A percentile compares a stretch with the other conserved stretches of the same genome.
These are phyloP conservation scores for Leishmania tarentolae DNA, from an alignment of 208 protist genomes.

Conservation along the genomic window DNA sequence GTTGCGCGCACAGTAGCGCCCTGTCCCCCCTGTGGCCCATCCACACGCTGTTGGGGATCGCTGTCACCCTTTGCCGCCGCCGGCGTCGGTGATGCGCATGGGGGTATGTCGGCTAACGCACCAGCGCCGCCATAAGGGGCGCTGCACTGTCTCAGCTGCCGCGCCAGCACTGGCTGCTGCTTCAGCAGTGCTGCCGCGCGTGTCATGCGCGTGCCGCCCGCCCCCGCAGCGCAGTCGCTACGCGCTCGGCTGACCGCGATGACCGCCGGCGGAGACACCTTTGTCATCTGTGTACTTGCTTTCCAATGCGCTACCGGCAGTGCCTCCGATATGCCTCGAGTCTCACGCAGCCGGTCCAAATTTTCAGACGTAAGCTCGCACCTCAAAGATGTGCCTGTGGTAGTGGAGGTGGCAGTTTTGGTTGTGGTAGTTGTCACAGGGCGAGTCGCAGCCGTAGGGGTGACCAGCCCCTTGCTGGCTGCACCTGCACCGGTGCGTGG, in stretches of 20 bases:
- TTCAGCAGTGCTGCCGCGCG: neutral
- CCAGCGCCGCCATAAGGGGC: neutral
- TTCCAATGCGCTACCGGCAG: slow-evolving; percentile 2
- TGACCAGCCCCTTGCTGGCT: neutral
- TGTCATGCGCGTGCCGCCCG: neutral
- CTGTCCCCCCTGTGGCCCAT: neutral
- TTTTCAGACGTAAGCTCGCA: slow-evolving; percentile 6
- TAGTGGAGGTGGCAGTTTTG: neutral
- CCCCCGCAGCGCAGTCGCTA: neutral
- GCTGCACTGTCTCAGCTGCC: neutral
- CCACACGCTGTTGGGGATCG: neutral
- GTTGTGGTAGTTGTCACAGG: neutral
- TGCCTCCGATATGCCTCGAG: neutral
- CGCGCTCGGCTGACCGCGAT: neutral
- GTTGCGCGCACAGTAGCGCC: neutral
- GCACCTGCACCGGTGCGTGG: neutral
- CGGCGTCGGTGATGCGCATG: neutral
- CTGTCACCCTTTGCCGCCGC: neutral
- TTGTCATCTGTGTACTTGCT: neutral
- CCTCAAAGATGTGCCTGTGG: neutral
- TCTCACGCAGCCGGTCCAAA: slow-evolving; percentile 3
- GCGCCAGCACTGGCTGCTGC: neutral
- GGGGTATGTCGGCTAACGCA: neutral
- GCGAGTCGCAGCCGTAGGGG: neutral
- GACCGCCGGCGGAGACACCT: neutral